These are phyloP conservation scores for Leccinum truebloodii DNA, from an alignment of 768 basidiomycete species.

Conservation along the genomic window DNA sequence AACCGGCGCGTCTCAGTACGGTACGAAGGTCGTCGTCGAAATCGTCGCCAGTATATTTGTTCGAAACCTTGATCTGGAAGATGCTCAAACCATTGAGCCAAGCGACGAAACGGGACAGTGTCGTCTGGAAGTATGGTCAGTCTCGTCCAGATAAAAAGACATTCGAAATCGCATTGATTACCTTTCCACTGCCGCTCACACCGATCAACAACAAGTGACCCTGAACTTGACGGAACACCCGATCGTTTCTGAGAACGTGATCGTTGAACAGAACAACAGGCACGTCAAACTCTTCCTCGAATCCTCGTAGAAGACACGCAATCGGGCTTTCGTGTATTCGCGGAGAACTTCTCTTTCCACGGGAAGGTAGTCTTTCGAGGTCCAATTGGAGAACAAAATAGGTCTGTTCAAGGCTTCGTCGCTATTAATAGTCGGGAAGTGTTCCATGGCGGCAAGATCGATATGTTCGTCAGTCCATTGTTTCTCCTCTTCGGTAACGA, in stretches of 20 bases:
- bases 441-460: slow-evolving; percentile 76
- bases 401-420: slow-evolving; percentile 87
- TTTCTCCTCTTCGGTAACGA: slow-evolving; percentile 91
- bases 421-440: slow-evolving; percentile 92
- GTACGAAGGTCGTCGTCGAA: slow-evolving; percentile 97
- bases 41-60: slow-evolving; percentile 98
- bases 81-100: slow-evolving; percentile 99
- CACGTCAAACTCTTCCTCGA: slow-evolving; percentile 98
- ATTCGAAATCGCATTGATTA: slow-evolving; percentile 34
- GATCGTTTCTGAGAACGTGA: slow-evolving; percentile 96
- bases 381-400: slow-evolving; percentile 99
- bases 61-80: slow-evolving; percentile 99
- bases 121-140: slow-evolving; percentile 62
- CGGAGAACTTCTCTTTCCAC: slow-evolving; percentile 92
- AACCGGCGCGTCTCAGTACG: slow-evolving; percentile 92
- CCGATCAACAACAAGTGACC: slow-evolving; percentile 96
- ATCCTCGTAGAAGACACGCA: slow-evolving; percentile 99
- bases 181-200: slow-evolving; percentile 98
- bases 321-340: slow-evolving; percentile 94
- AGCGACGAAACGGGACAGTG: slow-evolving; percentile 95
- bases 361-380: slow-evolving; percentile 93
- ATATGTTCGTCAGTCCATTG: slow-evolving; percentile 94
- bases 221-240: slow-evolving; percentile 98
- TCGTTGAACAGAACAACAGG: slow-evolving; percentile 98
- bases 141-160: slow-evolving; percentile 7